Base-by-base conservation (phyloP, 441 rosid species). In the Capsella rubella region DNA sequence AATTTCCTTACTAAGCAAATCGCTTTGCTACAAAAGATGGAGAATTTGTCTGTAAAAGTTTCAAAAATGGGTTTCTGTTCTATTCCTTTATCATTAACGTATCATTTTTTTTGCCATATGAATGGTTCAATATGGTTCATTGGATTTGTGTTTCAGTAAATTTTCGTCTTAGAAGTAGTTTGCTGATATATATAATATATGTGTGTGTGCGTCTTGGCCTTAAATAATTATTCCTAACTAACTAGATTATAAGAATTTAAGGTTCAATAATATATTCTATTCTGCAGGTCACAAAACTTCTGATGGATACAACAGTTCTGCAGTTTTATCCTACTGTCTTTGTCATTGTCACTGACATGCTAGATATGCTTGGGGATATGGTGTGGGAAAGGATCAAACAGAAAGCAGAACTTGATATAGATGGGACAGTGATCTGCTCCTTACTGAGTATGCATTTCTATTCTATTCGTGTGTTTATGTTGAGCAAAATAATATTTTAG, bases 321-420 rank as follows among this genome's bases (percentile, higher is more conserved):
- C 90, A 89, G 67, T 95, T 95, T 83, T 95, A 92, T 84, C 99
- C 99, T 74, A 92, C 97, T 25, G 79, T 92, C 69, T 95, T 95
- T 79, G 96, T 90, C 79, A 86, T 89, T 71, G 96, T 85, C 67
- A 85, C 92, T 8, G 97, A 92, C 69, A 78, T 90, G 76, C 76
- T 95, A 81, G 97, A 92, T 82, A 88, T 87, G 87, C 89, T 95
- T 67, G 97, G 97, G 62, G 89, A 89, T 79, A 76, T 95, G 92
- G 96, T 90, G 62, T 92, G 99, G 99, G 84, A 89, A 71, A 92
- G 97, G 68, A 82, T 95, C 78, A 84, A 78, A 81, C 87, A 83
- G 78, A 95, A 85, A 86, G 96, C 96, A 83, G 96, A 90, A 84
- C 75, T 77, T 80, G 78, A 90, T 71, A 92, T 84, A 75, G 82